These are phyloP conservation scores for Ogataea haglerorum DNA, from an alignment of 805 yeast species.

Conservation along the genomic window DNA sequence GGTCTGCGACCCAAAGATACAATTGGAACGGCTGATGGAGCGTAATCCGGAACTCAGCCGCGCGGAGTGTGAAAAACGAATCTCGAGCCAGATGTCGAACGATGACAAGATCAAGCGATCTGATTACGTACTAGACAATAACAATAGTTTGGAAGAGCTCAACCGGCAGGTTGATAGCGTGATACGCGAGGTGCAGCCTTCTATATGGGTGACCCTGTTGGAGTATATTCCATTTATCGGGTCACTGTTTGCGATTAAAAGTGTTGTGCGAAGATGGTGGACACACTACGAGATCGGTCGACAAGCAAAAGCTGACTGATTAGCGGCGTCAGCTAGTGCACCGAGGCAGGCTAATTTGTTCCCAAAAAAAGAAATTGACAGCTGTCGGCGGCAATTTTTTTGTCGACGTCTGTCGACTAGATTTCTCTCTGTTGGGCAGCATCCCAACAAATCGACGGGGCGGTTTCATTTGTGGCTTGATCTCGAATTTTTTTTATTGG, in stretches of 20 bases:
- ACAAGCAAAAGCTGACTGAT: background rate
- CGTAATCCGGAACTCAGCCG: constrained; percentile 66
- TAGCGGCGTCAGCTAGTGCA: background rate
- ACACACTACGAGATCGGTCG: background rate
- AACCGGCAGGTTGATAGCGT: constrained; percentile 40
- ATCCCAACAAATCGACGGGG: constrained; percentile 14
- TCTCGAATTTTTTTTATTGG: constrained; percentile 5
- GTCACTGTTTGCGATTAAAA: constrained; percentile 6
- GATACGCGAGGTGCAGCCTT: constrained; percentile 39
- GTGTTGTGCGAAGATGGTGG: background rate
- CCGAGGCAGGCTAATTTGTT: too few relatives aligned
- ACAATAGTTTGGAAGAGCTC: constrained; percentile 42
- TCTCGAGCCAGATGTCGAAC: constrained; percentile 71
- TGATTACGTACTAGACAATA: constrained; percentile 68
- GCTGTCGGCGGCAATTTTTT: background rate
- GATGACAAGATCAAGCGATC: constrained; percentile 54
- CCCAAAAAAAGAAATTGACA: background rate
- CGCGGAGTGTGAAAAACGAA: constrained; percentile 70
- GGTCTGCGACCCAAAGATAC: constrained; percentile 53
- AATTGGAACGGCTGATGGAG: constrained; percentile 55
- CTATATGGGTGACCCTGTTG: constrained; percentile 12
- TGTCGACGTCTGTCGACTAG: constrained; percentile 8
- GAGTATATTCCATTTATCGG: constrained; percentile 22
- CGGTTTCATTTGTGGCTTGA: constrained; percentile 5
- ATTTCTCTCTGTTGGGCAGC: constrained; percentile 10